Percentiles rank a stretch among this genome's conserved stretches.
Conservation (phyloP, 1,139 yeast genomes). For the Candida glucosophila region DNA sequence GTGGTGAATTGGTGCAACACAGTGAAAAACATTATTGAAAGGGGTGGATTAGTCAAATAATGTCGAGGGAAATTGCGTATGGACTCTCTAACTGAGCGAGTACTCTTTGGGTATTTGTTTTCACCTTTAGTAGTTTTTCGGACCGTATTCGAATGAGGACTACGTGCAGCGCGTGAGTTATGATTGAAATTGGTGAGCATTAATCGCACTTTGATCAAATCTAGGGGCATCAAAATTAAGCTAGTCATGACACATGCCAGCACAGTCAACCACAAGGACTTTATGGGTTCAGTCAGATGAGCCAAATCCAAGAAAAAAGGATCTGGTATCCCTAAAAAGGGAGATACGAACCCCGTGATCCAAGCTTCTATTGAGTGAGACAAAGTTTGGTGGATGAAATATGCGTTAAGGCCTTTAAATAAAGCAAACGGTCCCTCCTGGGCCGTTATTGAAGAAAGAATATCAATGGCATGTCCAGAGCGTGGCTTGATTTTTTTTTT, state of each 20-base stretch:
- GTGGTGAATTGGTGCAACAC: slow-evolving; percentile 55
- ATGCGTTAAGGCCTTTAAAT: slow-evolving; percentile 81
- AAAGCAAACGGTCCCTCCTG: slow-evolving; percentile 80
- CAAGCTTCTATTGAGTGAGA: slow-evolving; percentile 81
- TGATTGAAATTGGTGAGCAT: slow-evolving; percentile 58
- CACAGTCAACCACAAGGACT: slow-evolving; percentile 59
- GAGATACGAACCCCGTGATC: slow-evolving; percentile 82
- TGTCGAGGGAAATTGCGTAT: slow-evolving; percentile 27
- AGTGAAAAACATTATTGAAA: slow-evolving; percentile 43
- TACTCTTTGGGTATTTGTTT: slow-evolving; percentile 8
- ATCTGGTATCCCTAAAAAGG: slow-evolving; percentile 79
- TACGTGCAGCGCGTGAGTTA: slow-evolving; percentile 8
- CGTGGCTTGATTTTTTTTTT: slow-evolving; percentile 43
- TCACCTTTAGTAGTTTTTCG: slow-evolving; percentile 1
- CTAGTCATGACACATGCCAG: slow-evolving; percentile 70
- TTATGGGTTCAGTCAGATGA: slow-evolving; percentile 70
- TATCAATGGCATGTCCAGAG: slow-evolving; percentile 62
- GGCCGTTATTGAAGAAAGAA: slow-evolving; percentile 58
- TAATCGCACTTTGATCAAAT: slow-evolving; percentile 68
- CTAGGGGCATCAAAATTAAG: slow-evolving; percentile 72
- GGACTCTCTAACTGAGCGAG: slow-evolving; percentile 32
- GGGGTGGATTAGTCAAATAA: slow-evolving; percentile 48
- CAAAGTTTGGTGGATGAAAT: slow-evolving; percentile 70
- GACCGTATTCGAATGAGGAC: too few relatives aligned
- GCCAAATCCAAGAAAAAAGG: slow-evolving; percentile 80